Evolutionary conservation across 169 alveolate species (phyloP).

Genomic region (Plasmodium cynomolgi): DNA sequence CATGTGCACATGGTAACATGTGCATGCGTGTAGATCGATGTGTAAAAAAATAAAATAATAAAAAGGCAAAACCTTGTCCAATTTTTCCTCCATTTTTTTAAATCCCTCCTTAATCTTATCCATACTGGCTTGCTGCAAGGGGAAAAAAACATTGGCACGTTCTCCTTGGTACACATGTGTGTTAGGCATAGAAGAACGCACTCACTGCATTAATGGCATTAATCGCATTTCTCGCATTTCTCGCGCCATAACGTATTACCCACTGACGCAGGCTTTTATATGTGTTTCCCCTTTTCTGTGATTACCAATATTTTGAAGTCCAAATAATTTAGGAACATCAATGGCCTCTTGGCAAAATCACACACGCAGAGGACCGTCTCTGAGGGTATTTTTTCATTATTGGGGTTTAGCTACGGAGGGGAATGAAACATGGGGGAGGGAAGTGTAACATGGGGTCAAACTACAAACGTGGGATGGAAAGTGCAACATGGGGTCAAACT

Average conservation of each 20-base stretch:
- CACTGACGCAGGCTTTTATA: background rate
- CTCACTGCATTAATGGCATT: background rate
- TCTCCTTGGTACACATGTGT: background rate
- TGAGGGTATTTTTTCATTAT: constrained; percentile 66
- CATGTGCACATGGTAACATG: background rate
- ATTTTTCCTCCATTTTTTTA: constrained; percentile 26
- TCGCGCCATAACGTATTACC: background rate
- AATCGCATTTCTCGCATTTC: too few relatives aligned
- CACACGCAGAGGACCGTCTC: constrained; percentile 80
- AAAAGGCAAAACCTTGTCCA: constrained; percentile 40
- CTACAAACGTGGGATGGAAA: background rate
- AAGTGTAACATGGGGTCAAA: background rate
- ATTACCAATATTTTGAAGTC: constrained; percentile 75
- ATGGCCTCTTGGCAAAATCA: constrained; percentile 81
- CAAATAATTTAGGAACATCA: constrained; percentile 77
- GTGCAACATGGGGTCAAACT: too few relatives aligned
- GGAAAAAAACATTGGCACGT: background rate
- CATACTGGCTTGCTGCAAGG: constrained; percentile 43
- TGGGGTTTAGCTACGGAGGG: constrained; percentile 23
- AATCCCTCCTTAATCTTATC: constrained; percentile 47
- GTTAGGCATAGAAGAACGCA: background rate
- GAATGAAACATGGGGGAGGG: background rate
- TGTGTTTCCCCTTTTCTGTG: background rate
- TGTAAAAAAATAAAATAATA: background rate
- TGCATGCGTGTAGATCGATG: background rate